phyloP scores from a whole-genome alignment of 2,329 filamentous ascomycete species.

The Exophiala calicioides region DNA sequence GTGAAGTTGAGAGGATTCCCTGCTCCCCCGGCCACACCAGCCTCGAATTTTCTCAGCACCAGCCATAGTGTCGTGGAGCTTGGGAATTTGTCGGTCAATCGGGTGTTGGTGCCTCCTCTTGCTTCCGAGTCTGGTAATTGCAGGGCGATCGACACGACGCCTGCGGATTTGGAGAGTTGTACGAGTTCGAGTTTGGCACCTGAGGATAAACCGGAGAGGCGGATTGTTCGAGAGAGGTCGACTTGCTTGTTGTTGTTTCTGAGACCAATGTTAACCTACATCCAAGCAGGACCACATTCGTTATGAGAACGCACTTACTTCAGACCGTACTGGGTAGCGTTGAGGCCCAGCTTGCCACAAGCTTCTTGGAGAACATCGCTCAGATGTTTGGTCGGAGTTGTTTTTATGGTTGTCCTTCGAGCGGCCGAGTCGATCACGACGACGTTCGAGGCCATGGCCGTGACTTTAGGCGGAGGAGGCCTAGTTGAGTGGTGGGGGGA shows the following conservation, averaged over 20 bases:
- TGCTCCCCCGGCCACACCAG: slow-evolving; percentile 63
- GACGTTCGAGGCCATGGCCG: slow-evolving; percentile 79
- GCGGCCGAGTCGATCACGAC: slow-evolving; percentile 81
- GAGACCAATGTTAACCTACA: slow-evolving; percentile 9
- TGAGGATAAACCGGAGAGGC: slow-evolving; percentile 75
- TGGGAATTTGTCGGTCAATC: slow-evolving; percentile 80
- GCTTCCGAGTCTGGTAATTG: slow-evolving; percentile 76
- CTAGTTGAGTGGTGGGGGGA: slow-evolving; percentile 4
- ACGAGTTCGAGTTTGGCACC: slow-evolving; percentile 94
- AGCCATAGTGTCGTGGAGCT: slow-evolving; percentile 89
- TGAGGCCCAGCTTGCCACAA: slow-evolving; percentile 75
- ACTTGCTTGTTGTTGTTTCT: slow-evolving; percentile 82
- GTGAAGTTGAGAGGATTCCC: slow-evolving; percentile 73
- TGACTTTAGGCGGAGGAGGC: slow-evolving; percentile 11
- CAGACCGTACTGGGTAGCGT: slow-evolving; percentile 72
- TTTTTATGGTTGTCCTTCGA: slow-evolving; percentile 77
- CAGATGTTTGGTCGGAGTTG: slow-evolving; percentile 75
- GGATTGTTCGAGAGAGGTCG: slow-evolving; percentile 80
- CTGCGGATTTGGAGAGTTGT: slow-evolving; percentile 79
- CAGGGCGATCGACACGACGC: slow-evolving; percentile 83
- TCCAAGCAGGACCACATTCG: neutral
- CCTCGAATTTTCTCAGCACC: slow-evolving; percentile 86
- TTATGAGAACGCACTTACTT: slow-evolving; percentile 59
- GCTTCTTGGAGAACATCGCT: slow-evolving; percentile 85
- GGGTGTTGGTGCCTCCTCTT: slow-evolving; percentile 61